Conservation (phyloP, 2,329 filamentous ascomycete species). For the Aspergillus sergii region DNA sequence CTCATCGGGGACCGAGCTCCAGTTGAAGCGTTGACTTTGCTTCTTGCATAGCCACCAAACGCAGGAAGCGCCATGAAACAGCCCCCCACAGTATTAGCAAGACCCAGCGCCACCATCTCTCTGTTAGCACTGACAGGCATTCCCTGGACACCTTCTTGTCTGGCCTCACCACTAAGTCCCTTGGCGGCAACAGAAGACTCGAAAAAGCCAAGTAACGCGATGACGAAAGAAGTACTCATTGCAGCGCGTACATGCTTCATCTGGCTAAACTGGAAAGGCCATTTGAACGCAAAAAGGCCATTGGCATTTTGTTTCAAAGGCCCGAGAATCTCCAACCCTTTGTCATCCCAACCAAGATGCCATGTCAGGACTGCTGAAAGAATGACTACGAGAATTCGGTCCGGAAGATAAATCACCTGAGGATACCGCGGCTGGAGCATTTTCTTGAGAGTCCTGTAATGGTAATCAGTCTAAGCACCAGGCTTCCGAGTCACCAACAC, state of each 20-base stretch:
- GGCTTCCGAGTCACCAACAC: conserved; percentile 25
- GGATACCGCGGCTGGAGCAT: conserved; percentile 77
- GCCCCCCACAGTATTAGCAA: conserved; percentile 87
- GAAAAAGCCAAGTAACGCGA: conserved; percentile 95
- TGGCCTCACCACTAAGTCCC: conserved; percentile 65
- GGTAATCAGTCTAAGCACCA: conserved; percentile 18
- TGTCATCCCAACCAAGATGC: conserved; percentile 73
- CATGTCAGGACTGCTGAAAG: conserved; percentile 79
- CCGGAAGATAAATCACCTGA: conserved; percentile 82
- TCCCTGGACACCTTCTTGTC: conserved; percentile 69
- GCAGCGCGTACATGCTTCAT: conserved; percentile 82
- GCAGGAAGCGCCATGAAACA: conserved; percentile 91
- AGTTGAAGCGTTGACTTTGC: conserved; percentile 91
- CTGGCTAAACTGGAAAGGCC: conserved; percentile 76
- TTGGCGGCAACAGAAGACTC: conserved; percentile 97
- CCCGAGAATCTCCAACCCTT: conserved; percentile 82
- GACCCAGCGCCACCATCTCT: conserved; percentile 87
- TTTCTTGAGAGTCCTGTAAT: conserved; percentile 73
- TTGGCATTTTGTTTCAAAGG: conserved; percentile 74
- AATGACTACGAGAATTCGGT: conserved; percentile 87
- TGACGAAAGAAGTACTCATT: conserved; percentile 89
- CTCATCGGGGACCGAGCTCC: conserved; percentile 93
- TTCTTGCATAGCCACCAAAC: conserved; percentile 94
- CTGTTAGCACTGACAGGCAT: conserved; percentile 88
- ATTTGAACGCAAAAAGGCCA: conserved; percentile 76